phyloP scores from a whole-genome alignment of 164 flowering plant species.

The Santalum album region DNA sequence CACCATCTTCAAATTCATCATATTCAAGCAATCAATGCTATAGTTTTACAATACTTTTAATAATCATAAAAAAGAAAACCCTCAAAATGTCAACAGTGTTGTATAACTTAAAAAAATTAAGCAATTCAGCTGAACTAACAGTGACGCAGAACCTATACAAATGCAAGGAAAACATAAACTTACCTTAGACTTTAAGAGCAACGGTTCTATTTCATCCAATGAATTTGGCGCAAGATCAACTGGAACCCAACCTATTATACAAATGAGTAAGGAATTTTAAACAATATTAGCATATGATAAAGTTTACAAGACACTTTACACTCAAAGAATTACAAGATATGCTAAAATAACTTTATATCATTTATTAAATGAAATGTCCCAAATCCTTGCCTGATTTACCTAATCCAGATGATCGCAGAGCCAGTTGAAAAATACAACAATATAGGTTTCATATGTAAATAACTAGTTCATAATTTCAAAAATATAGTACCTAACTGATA shows the following conservation, averaged over 20 bases:
- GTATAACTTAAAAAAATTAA: not conserved
- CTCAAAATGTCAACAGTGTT: too few relatives aligned
- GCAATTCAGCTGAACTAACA: not conserved
- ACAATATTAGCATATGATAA: too few relatives aligned
- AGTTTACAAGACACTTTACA: too few relatives aligned
- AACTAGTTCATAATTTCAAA: too few relatives aligned
- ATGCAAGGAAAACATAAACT: not conserved
- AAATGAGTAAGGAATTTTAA: not conserved
- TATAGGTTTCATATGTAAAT: too few relatives aligned
- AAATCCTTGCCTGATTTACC: not conserved
- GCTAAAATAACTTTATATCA: not conserved
- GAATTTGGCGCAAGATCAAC: constrained; percentile 70
- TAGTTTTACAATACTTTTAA: too few relatives aligned
- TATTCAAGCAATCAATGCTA: too few relatives aligned
- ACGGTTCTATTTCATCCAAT: constrained; percentile 40
- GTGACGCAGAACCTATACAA: not conserved
- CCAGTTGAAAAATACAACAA: too few relatives aligned
- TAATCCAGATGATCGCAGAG: too few relatives aligned
- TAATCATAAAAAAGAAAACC: too few relatives aligned
- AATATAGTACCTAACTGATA: too few relatives aligned
- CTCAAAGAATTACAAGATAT: not conserved
- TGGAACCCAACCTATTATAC: constrained; percentile 64
- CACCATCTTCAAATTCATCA: too few relatives aligned
- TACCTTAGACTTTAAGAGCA: constrained; percentile 65
- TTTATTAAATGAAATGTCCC: not conserved